Base-by-base conservation (phyloP, 2,329 filamentous ascomycete genomes). In the Zelopaecilomyces penicillatus region DNA sequence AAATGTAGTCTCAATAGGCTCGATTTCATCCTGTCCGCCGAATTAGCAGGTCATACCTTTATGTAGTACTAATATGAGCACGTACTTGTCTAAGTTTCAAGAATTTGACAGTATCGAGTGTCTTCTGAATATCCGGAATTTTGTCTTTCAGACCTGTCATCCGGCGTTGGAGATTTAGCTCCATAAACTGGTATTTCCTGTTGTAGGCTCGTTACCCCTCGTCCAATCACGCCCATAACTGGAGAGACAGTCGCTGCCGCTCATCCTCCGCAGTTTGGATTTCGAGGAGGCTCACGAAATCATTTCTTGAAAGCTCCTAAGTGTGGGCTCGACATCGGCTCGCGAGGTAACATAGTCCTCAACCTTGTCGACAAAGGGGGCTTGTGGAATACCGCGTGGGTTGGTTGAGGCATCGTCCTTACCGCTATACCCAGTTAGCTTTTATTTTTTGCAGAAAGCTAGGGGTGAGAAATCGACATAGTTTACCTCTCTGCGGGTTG, bases 111-210 rank as follows among this genome's bases (percentile, higher is more conserved):
- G 88, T 93, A 48, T 97, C 91, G 48, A 97, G 69, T 1, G 93
- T 97, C 74, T 96, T 96, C 58, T 87, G 83, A 52, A 98, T 97
- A 63, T 98, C 93, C 0, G 93, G 93, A 54, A 98, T 89, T 72
- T 97, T 98, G 60, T 96, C 90, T 59, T 83, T 86, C 45, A 98
- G 71, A 2, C 90, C 89, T 4, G 76, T 74, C 43, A 86, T 83
- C 39, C 93, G 80, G 51, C 88, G 78, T 65, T 95, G 85, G 47
- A 93, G 86, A 66, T 95, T 97, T 62, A 85, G 74, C 69, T 97
- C 89, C 93, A 98, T 98, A 70, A 97, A 98, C 66, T 97, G 93
- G 71, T 98, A 98, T 76, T 98, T 98, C 56, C 89, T 95, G 62
- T 64, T 43, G 35, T 43, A 43, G 46, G 46, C 46, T 34, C 31